Evolutionary conservation across 129 eudicot species (phyloP), one percentile per base, ranked within the genome.

Genomic region (Ambrosia artemisiifolia): DNA sequence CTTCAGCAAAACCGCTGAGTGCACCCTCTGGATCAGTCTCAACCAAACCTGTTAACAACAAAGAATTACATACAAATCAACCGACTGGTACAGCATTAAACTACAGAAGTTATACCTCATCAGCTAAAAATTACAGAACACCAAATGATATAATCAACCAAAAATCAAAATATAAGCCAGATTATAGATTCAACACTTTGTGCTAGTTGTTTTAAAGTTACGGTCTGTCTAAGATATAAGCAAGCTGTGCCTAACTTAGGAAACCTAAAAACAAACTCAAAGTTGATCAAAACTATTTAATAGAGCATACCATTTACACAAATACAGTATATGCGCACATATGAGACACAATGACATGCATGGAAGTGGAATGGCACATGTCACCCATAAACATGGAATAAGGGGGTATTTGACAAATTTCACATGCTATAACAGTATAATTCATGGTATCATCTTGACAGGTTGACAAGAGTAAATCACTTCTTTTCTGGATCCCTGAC

Each of bases 21-120:
- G 99, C 99, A 47, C 84, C 97, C 75, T 95, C 90, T 13, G 99
- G 97, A 56, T 95, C 97, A 65, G 91, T 91, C 83, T 95, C 99
- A 68, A 91, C 96, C 89, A 91, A 73, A 61, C 99, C 99, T 95
- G 75, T 63, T 44, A 66, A 24, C 55, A 19, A 70, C 65, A 70
- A 51, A 59, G 34, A 62, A 63, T 12, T 33, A 2, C 51, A 51
- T 72, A 50, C 65, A 68, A 47, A 59, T 59, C 50, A 75, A 57
- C 65, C 50, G 20, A 16, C 62, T 46, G 13, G 34, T 66, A 54
- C 49, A n/a, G 14, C 30, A 17, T 1, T 30, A 46, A 47, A 76
- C 13, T 6, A 57, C 17, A 19, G 64, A 69, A 68, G 53, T 48
- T 50, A 19, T 60, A 34, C 43, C 28, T 65, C 24, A 34, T 38